A percentile compares a stretch with the other conserved stretches of the same genome.
Conservation (phyloP, 305 asterid genomes). For the Coffea humblotiana region DNA sequence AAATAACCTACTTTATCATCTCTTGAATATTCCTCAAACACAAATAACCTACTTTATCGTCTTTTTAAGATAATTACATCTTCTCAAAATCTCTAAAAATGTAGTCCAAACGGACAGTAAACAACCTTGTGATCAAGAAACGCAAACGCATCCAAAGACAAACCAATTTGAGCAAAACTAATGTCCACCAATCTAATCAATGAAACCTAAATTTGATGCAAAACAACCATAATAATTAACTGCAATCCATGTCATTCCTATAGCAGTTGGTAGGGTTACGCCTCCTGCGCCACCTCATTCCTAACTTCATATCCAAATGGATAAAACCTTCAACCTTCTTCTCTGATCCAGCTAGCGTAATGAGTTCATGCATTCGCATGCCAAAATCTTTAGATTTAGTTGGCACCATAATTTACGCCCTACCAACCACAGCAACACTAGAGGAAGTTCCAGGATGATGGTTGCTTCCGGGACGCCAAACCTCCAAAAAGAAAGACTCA, state of each 20-base stretch:
- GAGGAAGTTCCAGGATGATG: background rate
- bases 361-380: background rate
- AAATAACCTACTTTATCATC: no score
- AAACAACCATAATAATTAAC: no score
- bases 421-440: background rate
- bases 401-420: conserved; percentile 5
- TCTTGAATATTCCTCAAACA: no score
- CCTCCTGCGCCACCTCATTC: background rate
- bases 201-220: no score
- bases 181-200: no score
- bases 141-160: no score
- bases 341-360: background rate
- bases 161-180: no score
- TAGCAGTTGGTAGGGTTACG: background rate
- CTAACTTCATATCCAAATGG: background rate
- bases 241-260: background rate
- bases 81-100: no score
- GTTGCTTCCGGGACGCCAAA: background rate
- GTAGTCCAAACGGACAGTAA: no score
- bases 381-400: background rate
- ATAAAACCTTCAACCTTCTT: background rate
- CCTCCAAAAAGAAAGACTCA: background rate
- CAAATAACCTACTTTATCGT: no score
- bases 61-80: no score
- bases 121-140: no score